phyloP scores from a whole-genome alignment of 2,329 filamentous ascomycete species.

The Penicillium griseofulvum region DNA sequence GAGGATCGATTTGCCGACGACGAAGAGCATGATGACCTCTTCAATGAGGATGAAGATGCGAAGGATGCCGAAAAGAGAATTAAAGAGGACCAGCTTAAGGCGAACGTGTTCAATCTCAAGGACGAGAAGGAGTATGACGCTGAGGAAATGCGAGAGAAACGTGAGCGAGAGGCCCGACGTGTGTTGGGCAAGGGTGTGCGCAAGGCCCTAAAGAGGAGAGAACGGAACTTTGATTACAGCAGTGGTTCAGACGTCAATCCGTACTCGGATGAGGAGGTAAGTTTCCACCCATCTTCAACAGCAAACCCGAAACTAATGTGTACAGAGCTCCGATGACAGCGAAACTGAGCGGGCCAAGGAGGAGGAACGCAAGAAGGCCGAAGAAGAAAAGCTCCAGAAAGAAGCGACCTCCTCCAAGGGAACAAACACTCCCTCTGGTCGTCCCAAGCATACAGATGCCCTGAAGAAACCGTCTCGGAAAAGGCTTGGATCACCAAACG shows the following conservation, averaged over 20 bases:
- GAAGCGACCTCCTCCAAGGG: constrained; percentile 66
- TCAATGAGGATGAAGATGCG: constrained; percentile 78
- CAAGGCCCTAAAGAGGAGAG: constrained; percentile 78
- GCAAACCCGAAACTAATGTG: constrained; percentile 6
- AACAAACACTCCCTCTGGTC: constrained; percentile 63
- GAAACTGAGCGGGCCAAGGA: constrained; percentile 63
- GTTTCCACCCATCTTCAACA: constrained; percentile 7
- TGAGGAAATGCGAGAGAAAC: constrained; percentile 62
- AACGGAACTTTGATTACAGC: constrained; percentile 83
- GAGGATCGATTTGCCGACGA: constrained; percentile 81
- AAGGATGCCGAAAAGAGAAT: constrained; percentile 71
- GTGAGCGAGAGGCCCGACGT: constrained; percentile 65
- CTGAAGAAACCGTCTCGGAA: constrained; percentile 63
- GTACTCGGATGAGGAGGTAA: constrained; percentile 54
- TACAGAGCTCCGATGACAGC: constrained; percentile 59
- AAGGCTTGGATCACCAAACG: constrained; percentile 78
- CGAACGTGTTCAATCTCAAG: constrained; percentile 78
- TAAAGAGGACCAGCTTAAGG: constrained; percentile 77
- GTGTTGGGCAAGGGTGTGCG: constrained; percentile 72
- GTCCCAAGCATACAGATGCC: constrained; percentile 53
- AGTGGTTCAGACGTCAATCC: constrained; percentile 63
- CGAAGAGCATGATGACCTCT: constrained; percentile 72
- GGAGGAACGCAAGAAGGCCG: constrained; percentile 58
- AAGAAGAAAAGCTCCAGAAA: constrained; percentile 53
- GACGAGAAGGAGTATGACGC: constrained; percentile 69